A percentile compares a stretch with the other conserved stretches of the same genome.
Conservation (phyloP, 1,284 basidiomycete species). For the Cryptococcus sp. region DNA sequence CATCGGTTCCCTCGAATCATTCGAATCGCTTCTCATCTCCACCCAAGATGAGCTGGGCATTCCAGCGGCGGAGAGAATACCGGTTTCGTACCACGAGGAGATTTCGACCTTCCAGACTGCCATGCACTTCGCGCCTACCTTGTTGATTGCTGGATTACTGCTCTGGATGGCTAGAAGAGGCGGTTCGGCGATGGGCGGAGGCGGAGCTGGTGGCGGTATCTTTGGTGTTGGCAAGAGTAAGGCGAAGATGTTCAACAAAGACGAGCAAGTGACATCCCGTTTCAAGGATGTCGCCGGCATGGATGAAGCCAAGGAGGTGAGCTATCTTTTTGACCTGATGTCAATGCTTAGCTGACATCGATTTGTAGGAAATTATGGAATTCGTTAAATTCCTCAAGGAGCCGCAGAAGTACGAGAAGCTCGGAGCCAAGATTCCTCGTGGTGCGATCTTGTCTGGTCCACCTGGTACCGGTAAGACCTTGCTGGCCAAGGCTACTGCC, state of each 20-base stretch:
- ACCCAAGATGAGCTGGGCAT: conserved; percentile 91
- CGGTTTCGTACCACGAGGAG: conserved; percentile 95
- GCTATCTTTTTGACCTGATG: conserved; percentile 3
- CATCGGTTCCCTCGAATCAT: conserved; percentile 95
- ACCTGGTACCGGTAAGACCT: conserved; percentile 97
- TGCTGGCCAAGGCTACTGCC: conserved; percentile 96
- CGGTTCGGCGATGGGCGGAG: conserved; percentile 59
- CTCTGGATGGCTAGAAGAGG: conserved; percentile 86
- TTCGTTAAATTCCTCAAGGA: conserved; percentile 99
- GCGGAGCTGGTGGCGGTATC: conserved; percentile 78
- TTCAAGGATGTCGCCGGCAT: conserved; percentile 98
- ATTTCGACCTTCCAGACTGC: conserved; percentile 79
- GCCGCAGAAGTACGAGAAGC: conserved; percentile 87
- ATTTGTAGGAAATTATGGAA: conserved; percentile 86
- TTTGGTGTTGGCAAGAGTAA: conserved; percentile 97
- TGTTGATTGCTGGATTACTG: conserved; percentile 85
- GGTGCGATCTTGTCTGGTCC: conserved; percentile 98
- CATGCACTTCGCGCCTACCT: conserved; percentile 90
- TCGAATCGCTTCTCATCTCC: conserved; percentile 91
- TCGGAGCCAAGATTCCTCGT: conserved; percentile 98
- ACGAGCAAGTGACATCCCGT: conserved; percentile 88
- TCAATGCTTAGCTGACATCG: conserved; percentile 3
- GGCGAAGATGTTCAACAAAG: conserved; percentile 96
- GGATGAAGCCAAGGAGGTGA: conserved; percentile 93
- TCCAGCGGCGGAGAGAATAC: conserved; percentile 88